Conservation (phyloP, 1,139 yeast genomes). For the Wickerhamomyces sp. region DNA sequence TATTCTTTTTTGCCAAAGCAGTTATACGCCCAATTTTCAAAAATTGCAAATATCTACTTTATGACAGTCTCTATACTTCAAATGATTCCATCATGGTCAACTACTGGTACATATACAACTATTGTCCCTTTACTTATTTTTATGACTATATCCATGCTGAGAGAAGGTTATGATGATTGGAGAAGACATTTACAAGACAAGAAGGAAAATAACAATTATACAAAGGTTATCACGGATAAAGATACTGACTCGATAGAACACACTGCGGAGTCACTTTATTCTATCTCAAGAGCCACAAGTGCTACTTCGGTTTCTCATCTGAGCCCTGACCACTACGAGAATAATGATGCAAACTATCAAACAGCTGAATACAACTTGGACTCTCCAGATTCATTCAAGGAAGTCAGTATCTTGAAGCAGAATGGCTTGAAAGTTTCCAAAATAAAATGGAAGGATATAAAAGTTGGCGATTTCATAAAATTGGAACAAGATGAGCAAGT, state of each 20-base stretch:
- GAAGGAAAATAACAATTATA: slow-evolving; percentile 68
- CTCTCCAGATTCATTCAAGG: slow-evolving; percentile 22
- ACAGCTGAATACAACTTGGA: slow-evolving; percentile 17
- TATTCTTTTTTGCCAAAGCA: slow-evolving; percentile 87
- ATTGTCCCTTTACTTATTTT: slow-evolving; percentile 83
- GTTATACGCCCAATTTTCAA: slow-evolving; percentile 84
- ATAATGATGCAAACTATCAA: slow-evolving; percentile 4
- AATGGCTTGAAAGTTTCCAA: slow-evolving; percentile 34
- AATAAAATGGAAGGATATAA: slow-evolving; percentile 66
- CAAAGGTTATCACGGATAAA: slow-evolving; percentile 28
- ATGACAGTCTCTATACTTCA: slow-evolving; percentile 86
- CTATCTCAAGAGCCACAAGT: slow-evolving; percentile 17
- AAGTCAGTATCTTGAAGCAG: slow-evolving; percentile 26
- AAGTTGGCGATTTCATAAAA: slow-evolving; percentile 79
- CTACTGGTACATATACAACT: slow-evolving; percentile 95
- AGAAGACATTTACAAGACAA: slow-evolving; percentile 82
- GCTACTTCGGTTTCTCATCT: slow-evolving; percentile 17
- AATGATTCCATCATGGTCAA: slow-evolving; percentile 96
- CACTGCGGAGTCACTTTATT: slow-evolving; percentile 13
- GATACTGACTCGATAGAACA: slow-evolving; percentile 2
- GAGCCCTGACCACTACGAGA: slow-evolving; percentile 7
- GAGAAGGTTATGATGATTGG: slow-evolving; percentile 95
- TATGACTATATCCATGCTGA: slow-evolving; percentile 82
- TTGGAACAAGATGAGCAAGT: slow-evolving; percentile 82
- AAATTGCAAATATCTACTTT: slow-evolving; percentile 84